Evolutionary conservation across 2,329 filamentous ascomycete genomes (phyloP), one percentile per base, ranked within the genome.

Genomic region (Ophiostoma pallidulum): DNA sequence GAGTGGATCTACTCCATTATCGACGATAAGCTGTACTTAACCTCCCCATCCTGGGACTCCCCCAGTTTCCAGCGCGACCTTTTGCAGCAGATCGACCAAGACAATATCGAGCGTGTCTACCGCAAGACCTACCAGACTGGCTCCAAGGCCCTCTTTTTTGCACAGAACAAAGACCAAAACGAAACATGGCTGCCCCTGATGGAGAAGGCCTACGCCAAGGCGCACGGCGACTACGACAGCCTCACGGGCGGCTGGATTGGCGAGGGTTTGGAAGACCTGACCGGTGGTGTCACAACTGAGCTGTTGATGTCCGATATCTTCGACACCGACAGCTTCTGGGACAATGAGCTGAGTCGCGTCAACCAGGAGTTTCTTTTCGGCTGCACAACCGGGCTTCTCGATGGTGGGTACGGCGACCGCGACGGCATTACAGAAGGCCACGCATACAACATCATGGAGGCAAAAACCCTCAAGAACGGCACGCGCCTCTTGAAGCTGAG

Each of bases 1-100:
- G 86, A 92, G 64, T 95, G 88, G 89, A 85, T 91, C 48, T 88
- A 89, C 57, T 89, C 86, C 49, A 90, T 95, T 52, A 80, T 95
- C 50, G 89, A 95, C 59, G 89, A 95, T 64, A 94, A 94, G 65
- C 73, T 95, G 3, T 94, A 86, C 61, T 75, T 94, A 16, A 86
- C 82, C 51, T 86, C 85, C 2, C 84, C 86, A 4, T 83, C 85
- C 59, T 94, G 87, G 68, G 86, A 94, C 54, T 85, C 86, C 29
- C 82, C 80, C 1, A 81, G 84, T 43, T 75, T 85, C 61, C 84
- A 89, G 59, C 78, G 86, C 33, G 76, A 85, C 46, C 71, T 88
- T 20, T 76, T 88, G 59, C 78, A 88, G 57, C 82, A 88, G 57
- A 80, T 87, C 41, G 84, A 87, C 59, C 77, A 83, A 47, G 80